Evolutionary conservation across 2,329 filamentous ascomycete genomes (phyloP).

Genomic region (Talaromyces islandicus): DNA sequence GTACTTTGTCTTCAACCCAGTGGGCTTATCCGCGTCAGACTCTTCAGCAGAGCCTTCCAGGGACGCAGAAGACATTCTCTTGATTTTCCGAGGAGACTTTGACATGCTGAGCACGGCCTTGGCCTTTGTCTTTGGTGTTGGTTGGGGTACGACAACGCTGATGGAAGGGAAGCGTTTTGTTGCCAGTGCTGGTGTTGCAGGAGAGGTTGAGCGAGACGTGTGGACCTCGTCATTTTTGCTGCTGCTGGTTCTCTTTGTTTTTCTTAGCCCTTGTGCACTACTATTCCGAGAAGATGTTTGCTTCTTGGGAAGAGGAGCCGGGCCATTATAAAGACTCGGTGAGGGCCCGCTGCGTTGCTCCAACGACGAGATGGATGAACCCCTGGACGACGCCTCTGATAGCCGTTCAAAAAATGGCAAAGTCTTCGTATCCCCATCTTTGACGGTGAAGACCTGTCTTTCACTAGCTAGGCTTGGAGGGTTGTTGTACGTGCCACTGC

Average conservation of each 20-base stretch:
- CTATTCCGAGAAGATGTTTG: neutral
- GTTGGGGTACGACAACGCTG: neutral
- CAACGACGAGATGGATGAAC: neutral
- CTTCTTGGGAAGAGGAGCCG: neutral
- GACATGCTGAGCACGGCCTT: neutral
- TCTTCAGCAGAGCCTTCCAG: conserved; percentile 1
- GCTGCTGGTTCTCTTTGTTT: neutral
- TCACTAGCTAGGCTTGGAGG: neutral
- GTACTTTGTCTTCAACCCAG: conserved; percentile 4
- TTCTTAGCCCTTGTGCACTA: neutral
- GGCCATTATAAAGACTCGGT: neutral
- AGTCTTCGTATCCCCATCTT: neutral
- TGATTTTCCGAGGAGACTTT: neutral
- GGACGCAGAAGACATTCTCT: neutral
- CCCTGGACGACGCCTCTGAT: neutral
- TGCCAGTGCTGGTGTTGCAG: no score
- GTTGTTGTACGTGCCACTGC: neutral
- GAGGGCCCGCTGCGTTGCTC: neutral
- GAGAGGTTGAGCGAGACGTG: neutral
- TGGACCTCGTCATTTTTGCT: neutral
- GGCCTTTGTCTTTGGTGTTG: neutral
- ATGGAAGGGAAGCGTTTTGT: neutral
- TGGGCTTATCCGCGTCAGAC: conserved; percentile 2
- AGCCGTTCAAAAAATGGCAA: neutral
- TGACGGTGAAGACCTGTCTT: neutral